These are phyloP conservation scores for Raphanus raphanistrum DNA, from an alignment of 345 rosid species.

Conservation along the genomic window DNA sequence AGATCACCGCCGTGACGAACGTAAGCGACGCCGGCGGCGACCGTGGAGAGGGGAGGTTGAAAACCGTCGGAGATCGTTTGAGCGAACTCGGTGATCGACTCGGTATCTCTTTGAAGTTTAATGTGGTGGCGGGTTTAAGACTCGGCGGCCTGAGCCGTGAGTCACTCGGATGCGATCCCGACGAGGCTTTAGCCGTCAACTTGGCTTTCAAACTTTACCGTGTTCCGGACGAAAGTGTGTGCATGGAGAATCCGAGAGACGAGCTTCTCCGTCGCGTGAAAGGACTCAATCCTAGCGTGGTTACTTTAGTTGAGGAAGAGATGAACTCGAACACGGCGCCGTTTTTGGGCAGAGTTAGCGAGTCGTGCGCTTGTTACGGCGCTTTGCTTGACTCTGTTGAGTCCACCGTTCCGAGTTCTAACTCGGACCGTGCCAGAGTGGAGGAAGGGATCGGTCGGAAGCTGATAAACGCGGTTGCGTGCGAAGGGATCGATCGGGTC, in stretches of 20 bases:
- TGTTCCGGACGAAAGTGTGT: slow-evolving; percentile 90
- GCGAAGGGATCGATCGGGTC: slow-evolving; percentile 80
- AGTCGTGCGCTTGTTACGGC: slow-evolving; percentile 57
- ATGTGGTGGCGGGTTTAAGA: slow-evolving; percentile 42
- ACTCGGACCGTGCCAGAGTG: slow-evolving; percentile 46
- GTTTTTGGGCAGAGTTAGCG: slow-evolving; percentile 59
- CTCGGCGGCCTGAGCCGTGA: slow-evolving; percentile 61
- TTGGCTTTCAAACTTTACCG: slow-evolving; percentile 73
- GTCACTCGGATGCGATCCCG: slow-evolving; percentile 63
- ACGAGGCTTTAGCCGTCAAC: slow-evolving; percentile 74
- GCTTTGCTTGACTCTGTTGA: slow-evolving; percentile 84
- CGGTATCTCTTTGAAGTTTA: slow-evolving; percentile 54
- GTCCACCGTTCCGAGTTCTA: slow-evolving; percentile 48
- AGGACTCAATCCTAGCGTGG: slow-evolving; percentile 68
- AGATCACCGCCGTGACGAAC: slow-evolving; percentile 71
- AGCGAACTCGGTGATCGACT: slow-evolving; percentile 42
- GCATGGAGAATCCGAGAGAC: slow-evolving; percentile 82
- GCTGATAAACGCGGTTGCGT: slow-evolving; percentile 71
- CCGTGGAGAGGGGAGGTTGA: slow-evolving; percentile 53
- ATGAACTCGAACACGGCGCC: slow-evolving; percentile 74
- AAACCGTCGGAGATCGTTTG: slow-evolving; percentile 48
- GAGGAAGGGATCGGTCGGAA: slow-evolving; percentile 75
- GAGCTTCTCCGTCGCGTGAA: slow-evolving; percentile 90
- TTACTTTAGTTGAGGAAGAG: slow-evolving; percentile 75
- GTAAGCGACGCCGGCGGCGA: slow-evolving; percentile 8